phyloP scores from a whole-genome alignment of 768 basidiomycete genomes.

The Gymnopilus dilepis region DNA sequence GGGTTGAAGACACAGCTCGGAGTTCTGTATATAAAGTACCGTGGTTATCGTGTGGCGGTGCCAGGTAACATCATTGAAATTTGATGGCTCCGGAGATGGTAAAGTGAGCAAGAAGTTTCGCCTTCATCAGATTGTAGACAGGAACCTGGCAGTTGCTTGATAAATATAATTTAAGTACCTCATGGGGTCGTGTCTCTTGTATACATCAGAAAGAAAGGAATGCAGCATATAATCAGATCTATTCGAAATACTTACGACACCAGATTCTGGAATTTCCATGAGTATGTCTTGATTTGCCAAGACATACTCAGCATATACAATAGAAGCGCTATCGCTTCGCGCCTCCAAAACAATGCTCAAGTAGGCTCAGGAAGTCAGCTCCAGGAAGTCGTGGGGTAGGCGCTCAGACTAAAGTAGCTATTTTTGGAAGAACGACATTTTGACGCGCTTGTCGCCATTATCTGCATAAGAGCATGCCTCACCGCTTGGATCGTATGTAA shows the following conservation, averaged over 20 bases:
- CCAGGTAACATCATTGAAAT: not conserved
- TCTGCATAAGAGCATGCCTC: no score
- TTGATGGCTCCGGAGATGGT: not conserved
- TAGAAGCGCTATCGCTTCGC: no score
- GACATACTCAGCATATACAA: no score
- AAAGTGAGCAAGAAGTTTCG: not conserved
- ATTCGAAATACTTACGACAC: no score
- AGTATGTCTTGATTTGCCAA: no score
- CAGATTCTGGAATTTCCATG: no score
- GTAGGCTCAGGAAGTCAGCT: no score
- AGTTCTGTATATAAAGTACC: not conserved
- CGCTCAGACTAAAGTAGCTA: not conserved
- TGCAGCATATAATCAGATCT: no score
- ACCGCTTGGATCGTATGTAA: no score
- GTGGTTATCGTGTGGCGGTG: not conserved
- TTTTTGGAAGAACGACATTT: not conserved
- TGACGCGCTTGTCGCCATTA: no score
- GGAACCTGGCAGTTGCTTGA: not conserved
- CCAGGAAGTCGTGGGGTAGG: not conserved
- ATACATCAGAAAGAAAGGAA: not conserved
- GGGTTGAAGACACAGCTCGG: no score
- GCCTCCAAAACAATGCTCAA: no score
- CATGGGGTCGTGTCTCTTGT: not conserved
- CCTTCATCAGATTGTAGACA: conserved; percentile 10
- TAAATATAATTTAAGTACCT: not conserved